phyloP scores from a whole-genome alignment of 345 rosid genomes.

The Eucalyptus virginea region DNA sequence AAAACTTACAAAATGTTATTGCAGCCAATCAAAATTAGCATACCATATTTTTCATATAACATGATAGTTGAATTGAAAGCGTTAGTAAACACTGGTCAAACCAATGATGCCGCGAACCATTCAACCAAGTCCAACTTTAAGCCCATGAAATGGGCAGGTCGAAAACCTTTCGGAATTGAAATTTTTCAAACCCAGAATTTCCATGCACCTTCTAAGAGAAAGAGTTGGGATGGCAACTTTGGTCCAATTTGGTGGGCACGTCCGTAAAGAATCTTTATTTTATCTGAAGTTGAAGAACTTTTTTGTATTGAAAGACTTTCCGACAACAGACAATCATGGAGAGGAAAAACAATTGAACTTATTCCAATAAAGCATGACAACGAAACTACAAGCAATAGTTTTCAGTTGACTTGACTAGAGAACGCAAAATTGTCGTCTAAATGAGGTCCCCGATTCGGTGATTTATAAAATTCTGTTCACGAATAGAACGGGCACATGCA shows the following conservation, averaged over 20 bases:
- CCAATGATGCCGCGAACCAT: background rate
- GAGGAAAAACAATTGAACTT: background rate
- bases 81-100: rapidly evolving
- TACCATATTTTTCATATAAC: background rate
- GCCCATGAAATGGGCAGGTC: background rate
- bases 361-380: rapidly evolving
- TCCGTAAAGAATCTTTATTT: background rate
- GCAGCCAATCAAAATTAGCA: background rate
- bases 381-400: background rate
- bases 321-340: background rate
- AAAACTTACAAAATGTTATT: background rate
- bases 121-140: background rate
- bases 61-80: background rate
- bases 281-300: background rate
- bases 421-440: background rate
- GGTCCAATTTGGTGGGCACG: background rate
- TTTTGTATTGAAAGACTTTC: background rate
- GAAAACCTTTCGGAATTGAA: background rate
- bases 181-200: background rate
- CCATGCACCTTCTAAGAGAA: background rate
- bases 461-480: rapidly evolving
- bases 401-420: background rate
- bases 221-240: background rate
- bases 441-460: rapidly evolving
- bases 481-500: background rate